phyloP scores from a whole-genome alignment of 495 filamentous ascomycete species.

The Pseudevernia furfuracea region DNA sequence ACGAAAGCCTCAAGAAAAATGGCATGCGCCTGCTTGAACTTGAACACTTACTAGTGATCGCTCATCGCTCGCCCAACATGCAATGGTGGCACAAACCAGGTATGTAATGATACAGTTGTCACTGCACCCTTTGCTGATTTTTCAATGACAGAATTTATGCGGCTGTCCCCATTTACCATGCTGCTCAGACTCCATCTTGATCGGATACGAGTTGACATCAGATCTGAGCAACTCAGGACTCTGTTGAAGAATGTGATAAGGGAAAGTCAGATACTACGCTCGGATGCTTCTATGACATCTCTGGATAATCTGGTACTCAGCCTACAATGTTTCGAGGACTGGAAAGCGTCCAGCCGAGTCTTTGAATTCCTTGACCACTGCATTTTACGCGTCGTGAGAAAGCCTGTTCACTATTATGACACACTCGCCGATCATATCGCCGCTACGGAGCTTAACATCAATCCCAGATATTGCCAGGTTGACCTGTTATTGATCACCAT shows the following conservation, averaged over 20 bases:
- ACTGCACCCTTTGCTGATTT: conserved; percentile 16
- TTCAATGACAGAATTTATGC: conserved; percentile 26
- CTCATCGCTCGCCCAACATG: conserved; percentile 67
- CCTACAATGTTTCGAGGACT: conserved; percentile 30
- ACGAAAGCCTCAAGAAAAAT: conserved; percentile 40
- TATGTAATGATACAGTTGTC: conserved; percentile 23
- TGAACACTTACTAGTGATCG: conserved; percentile 68
- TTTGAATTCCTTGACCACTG: conserved; percentile 76
- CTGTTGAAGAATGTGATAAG: conserved; percentile 43
- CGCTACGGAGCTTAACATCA: conserved; percentile 21
- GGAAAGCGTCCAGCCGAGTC: conserved; percentile 27
- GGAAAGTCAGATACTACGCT: conserved; percentile 45
- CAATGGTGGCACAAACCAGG: conserved; percentile 70
- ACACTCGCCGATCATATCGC: conserved; percentile 35
- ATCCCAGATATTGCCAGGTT: conserved; percentile 25
- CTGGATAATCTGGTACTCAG: conserved; percentile 48
- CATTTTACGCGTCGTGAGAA: conserved; percentile 57
- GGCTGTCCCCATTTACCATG: conserved; percentile 57
- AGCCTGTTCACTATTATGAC: conserved; percentile 64
- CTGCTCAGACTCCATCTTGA: conserved; percentile 49
- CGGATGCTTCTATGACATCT: conserved; percentile 34
- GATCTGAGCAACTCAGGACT: neutral
- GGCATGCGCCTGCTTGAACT: conserved; percentile 57
- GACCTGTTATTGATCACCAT: conserved; percentile 55
- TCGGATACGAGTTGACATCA: conserved; percentile 31